Evolutionary conservation across 176 grass and related monocot genomes (phyloP), one percentile per base, ranked within the genome.

Genomic region (Aegilops tauschii): DNA sequence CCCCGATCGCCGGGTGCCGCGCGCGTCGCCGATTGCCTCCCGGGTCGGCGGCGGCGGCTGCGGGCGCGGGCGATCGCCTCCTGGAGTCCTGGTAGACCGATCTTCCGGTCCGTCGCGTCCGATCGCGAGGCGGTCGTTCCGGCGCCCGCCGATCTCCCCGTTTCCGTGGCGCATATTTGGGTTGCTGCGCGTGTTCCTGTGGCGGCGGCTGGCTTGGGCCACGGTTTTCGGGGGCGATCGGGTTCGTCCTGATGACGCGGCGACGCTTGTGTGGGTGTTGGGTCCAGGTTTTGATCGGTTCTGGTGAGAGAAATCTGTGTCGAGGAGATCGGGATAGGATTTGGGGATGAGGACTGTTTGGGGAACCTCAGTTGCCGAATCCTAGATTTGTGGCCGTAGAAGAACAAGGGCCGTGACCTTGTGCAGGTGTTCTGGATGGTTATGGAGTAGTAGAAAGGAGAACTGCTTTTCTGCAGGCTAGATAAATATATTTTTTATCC

Each of bases 291-390:
- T 76, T 72, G 54, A 83, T 79, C 80, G 54, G 67, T 87, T 89
- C 65, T 34, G 4, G 32, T 42, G 32, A 32, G 73, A 29, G 9
- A 49, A 64, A 34, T 50, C 59, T 23, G 67, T 75, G 42, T 66
- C 25, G 66, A 73, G 56, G 67, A 84, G 80, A 90, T 90, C 89
- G 68, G 58, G 75, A 74, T 84, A 80, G 66, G 89, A 90, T 90
- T 90, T 83, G 80, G 67, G 79, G 65, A 34, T 27, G 73, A 62
- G 11, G 9, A 4, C 36, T 17, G 37, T 54, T 54, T 49, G 42
- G 29, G 29, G 65, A 78, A 44, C 16, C 27, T 73, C 80, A n/a
- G 80, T 47, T 67, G 67, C 58, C 66, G 36, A 87, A 87, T 84
- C 80, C 36, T 87, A 79, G 4, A 72, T 35, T 73, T 74, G 78